These are phyloP conservation scores for Blastobotrys malaysiensis DNA, from an alignment of 1,139 yeast species.

Conservation along the genomic window DNA sequence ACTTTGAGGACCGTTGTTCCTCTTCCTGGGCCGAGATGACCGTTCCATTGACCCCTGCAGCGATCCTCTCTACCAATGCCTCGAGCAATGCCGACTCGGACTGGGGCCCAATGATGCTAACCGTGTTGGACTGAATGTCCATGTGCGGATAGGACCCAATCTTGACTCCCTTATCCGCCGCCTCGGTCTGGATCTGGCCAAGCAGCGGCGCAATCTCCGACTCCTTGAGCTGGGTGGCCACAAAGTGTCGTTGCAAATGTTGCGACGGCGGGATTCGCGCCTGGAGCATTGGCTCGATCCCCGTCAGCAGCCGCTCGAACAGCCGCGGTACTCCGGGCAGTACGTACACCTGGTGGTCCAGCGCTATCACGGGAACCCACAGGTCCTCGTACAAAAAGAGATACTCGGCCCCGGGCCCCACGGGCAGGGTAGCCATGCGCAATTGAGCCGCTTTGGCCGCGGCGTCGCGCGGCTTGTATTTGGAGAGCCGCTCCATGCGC, in stretches of 20 bases:
- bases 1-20: constrained; percentile 26
- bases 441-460: constrained; percentile 55
- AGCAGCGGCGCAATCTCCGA: constrained; percentile 65
- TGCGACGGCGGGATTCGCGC: constrained; percentile 32
- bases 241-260: constrained; percentile 48
- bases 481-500: constrained; percentile 50
- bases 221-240: constrained; percentile 57
- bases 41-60: constrained; percentile 44
- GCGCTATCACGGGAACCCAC: constrained; percentile 80
- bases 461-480: constrained; percentile 35
- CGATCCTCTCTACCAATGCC: constrained; percentile 44
- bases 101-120: constrained; percentile 61
- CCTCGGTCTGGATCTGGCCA: constrained; percentile 45
- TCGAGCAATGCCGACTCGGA: constrained; percentile 38
- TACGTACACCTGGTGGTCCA: constrained; percentile 57
- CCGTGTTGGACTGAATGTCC: constrained; percentile 55
- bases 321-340: constrained; percentile 81
- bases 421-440: constrained; percentile 76
- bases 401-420: constrained; percentile 44
- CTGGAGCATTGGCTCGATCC: constrained; percentile 33
- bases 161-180: constrained; percentile 44
- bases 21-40: constrained; percentile 55
- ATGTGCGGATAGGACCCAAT: constrained; percentile 84
- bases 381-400: constrained; percentile 50
- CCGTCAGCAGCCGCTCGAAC: constrained; percentile 50